Base-by-base conservation (phyloP, 2,329 filamentous ascomycete species). In the Colletotrichum tanaceti region DNA sequence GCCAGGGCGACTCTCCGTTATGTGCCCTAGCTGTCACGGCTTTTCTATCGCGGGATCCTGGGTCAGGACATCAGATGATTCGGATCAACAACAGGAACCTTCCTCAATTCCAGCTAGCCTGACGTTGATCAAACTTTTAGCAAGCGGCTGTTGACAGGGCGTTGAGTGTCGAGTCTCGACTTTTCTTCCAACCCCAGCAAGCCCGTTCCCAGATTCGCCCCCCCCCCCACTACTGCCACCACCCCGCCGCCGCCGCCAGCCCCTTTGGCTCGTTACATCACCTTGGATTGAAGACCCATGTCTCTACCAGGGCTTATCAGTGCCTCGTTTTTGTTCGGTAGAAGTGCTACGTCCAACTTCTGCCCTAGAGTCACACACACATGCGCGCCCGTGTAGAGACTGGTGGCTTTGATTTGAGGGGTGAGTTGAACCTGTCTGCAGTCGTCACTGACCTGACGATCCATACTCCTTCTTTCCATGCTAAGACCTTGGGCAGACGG, bases 211-310 rank as follows among this genome's bases (percentile, higher is more conserved):
- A 63, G 67, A 47, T 53, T 57, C 43, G 57, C 49, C 63, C 50
- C 44, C 64, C 55, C 32, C 32, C 9, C 28, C 28, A 32, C 32
- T 9, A 32, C 32, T 9, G 9, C 28, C 28, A 1, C 28, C 1
- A 7, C 32, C 9, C 32, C 32, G 32, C 50, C 32, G 38, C 64
- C 55, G 54, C 67, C 63, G 63, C 43, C 58, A 41, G 50, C 44
- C 43, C 57, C 67, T 70, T 58, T 70, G 57, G 58, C 52, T 62
- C 47, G 63, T 68, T 63, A 54, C 67, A 70, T 70, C 57, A 68
- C 58, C 43, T 62, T 63, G 52, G 46, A 47, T 46, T 13, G 52
- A 70, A 53, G 52, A 68, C 50, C 67, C 67, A 68, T 63, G 67
- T 70, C 67, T 70, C 28, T 58, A 35, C 58, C 52, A 54, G 67